Evolutionary conservation across 441 rosid genomes (phyloP).

Genomic region (Biscutella laevigata): DNA sequence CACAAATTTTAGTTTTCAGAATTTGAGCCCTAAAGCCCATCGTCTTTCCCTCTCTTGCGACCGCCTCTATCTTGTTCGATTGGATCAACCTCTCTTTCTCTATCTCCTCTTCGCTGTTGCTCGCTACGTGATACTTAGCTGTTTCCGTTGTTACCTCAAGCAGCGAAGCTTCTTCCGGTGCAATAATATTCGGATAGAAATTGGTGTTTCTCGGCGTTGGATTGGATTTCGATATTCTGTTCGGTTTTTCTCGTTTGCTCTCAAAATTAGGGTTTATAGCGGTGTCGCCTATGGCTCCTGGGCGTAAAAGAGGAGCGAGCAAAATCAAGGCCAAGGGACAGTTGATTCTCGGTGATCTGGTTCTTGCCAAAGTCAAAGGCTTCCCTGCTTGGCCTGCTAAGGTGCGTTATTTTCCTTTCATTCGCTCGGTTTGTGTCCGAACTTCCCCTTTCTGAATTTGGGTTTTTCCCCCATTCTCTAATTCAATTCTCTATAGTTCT

Average conservation of each 20-base stretch:
- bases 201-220: neutral
- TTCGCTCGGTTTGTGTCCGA: no score
- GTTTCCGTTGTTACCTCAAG: neutral
- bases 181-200: neutral
- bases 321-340: conserved; percentile 55
- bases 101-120: neutral
- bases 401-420: conserved; percentile 31
- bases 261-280: conserved; percentile 24
- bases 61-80: conserved; percentile 13
- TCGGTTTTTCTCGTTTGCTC: neutral
- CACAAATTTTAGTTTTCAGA: no score
- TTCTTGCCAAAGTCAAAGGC: conserved; percentile 97
- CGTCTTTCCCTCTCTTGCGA: conserved; percentile 3
- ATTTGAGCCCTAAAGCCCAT: conserved; percentile 15
- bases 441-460: neutral
- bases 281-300: conserved; percentile 68
- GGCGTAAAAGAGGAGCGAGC: conserved; percentile 85
- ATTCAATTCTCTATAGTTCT: neutral
- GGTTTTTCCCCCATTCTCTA: neutral
- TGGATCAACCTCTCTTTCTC: conserved; percentile 1
- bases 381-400: conserved; percentile 99
- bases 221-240: conserved; percentile 6
- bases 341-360: conserved; percentile 89
- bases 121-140: conserved; percentile 5
- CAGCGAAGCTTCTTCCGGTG: conserved; percentile 11